phyloP scores from a whole-genome alignment of 1,139 yeast genomes.

The Candida labiduridarum region DNA sequence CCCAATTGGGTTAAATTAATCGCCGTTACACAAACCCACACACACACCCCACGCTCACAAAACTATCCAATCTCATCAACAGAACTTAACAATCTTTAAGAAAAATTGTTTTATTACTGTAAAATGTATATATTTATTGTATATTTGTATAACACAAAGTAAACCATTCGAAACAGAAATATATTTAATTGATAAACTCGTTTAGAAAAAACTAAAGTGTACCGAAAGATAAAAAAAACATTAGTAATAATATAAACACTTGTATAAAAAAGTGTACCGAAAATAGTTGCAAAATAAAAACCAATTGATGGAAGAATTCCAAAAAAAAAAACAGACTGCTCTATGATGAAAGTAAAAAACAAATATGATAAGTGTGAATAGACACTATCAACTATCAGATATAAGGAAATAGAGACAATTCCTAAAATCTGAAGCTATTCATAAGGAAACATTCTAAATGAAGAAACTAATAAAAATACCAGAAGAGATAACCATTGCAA shows the following conservation, averaged over 20 bases:
- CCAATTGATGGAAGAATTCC: no score
- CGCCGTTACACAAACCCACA: background rate
- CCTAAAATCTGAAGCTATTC: background rate
- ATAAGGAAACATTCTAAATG: background rate
- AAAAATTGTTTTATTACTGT: no score
- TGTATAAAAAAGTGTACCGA: background rate
- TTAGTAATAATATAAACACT: background rate
- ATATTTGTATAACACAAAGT: no score
- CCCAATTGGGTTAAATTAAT: background rate
- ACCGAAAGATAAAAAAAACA: background rate
- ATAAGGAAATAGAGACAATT: background rate
- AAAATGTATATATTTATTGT: no score
- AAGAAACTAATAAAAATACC: background rate
- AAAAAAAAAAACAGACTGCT: no score
- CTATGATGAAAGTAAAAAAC: no score
- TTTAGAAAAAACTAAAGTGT: background rate
- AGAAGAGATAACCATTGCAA: background rate
- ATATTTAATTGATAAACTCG: background rate
- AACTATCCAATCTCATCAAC: no score
- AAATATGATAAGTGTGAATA: no score
- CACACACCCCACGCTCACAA: no score
- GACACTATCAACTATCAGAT: no score
- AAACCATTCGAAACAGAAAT: no score
- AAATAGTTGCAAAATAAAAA: background rate
- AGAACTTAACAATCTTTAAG: no score